Evolutionary conservation across 257 asterid genomes (phyloP).

Genomic region (Solanum virginianum): DNA sequence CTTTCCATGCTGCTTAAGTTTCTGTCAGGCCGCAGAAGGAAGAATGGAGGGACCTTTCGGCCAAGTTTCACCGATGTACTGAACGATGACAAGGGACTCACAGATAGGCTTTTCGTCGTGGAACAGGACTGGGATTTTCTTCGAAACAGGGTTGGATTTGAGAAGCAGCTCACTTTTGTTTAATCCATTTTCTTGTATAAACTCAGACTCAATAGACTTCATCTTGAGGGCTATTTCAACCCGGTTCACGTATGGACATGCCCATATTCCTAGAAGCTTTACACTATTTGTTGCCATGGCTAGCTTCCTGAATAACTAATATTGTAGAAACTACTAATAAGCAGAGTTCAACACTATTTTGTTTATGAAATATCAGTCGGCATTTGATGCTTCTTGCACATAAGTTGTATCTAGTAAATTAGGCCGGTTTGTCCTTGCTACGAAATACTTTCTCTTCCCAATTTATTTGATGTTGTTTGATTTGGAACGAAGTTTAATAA

Average conservation of each 20-base stretch:
- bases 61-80: slow-evolving; percentile 29
- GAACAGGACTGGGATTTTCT: slow-evolving; percentile 24
- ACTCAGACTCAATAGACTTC: slow-evolving; percentile 8
- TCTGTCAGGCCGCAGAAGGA: slow-evolving; percentile 12
- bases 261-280: slow-evolving; percentile 1
- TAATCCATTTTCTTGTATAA: neutral
- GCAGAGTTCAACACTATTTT: neutral
- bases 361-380: neutral
- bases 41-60: slow-evolving; percentile 10
- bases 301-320: neutral
- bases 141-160: slow-evolving; percentile 20
- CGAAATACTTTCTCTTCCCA: neutral
- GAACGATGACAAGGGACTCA: slow-evolving; percentile 18
- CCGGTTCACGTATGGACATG: slow-evolving; percentile 5
- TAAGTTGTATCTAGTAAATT: neutral
- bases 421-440: neutral
- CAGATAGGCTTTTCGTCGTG: slow-evolving; percentile 14
- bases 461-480: too few relatives aligned
- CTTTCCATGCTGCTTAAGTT: too few relatives aligned
- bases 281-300: neutral
- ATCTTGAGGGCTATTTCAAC: slow-evolving; percentile 23
- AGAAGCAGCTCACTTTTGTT: slow-evolving; percentile 25
- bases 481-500: too few relatives aligned
- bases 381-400: neutral
- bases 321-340: neutral